Base-by-base conservation (phyloP, 169 alveolate genomes). In the Cryptosporidium meleagridis region DNA sequence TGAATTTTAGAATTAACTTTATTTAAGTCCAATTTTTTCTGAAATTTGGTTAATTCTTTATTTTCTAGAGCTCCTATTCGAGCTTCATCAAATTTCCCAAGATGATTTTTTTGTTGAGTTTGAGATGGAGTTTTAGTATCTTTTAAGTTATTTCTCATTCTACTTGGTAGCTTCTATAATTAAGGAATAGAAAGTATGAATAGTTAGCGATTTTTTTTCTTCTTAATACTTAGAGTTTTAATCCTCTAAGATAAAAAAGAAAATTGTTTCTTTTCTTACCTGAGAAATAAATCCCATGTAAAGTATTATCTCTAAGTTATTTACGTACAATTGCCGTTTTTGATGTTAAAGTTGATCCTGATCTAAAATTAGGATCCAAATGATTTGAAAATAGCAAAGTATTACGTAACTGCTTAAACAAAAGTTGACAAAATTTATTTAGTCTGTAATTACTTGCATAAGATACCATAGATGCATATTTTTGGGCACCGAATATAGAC, bases 391-490 rank as follows among this genome's bases (percentile, higher is more conserved):
- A 80, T 12, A 80, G 62, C 31, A 41, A 4, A 8, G 89, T 37
- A 65, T 80, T 59, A 26, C 75, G 89, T n/a, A 80, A 29, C 9
- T 29, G 51, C 26, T 80, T 80, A 31, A 80, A 80, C 7, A 80
- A 61, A 6, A 80, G 41, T n/a, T 80, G 89, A 45, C 89, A 80
- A n/a, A 80, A 62, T 37, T 26, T 80, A 80, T 10, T 31, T 18
- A 80, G n/a, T 44, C 68, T 80, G 68, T 80, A 80, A 29, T 59
- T 37, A 41, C 65, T 51, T 16, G 89, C 89, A 51, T 80, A 80
- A n/a, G 31, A 16, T 10, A 80, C 26, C 23, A 80, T 29, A 31
- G 53, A 61, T 62, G 52, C 51, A 67, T 62, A 62, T 9, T 39
- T 80, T 41, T 65, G 67, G 3, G 53, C 41, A 2, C 80, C 75